phyloP scores from a whole-genome alignment of 345 rosid genomes.

The Salix viminalis region DNA sequence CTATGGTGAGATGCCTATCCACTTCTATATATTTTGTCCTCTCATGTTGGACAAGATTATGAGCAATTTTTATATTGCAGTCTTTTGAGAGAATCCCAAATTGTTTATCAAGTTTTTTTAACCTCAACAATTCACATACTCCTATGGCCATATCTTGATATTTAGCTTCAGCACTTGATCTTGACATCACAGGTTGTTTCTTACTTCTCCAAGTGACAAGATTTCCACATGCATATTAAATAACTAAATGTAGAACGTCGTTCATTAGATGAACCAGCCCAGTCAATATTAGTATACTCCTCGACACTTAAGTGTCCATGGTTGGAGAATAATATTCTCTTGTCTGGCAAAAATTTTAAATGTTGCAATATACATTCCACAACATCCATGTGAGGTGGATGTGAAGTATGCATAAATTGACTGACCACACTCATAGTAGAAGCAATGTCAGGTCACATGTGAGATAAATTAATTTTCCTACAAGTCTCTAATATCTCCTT shows the following conservation, averaged over 20 bases:
- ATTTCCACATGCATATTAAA: neutral
- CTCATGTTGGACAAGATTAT: neutral
- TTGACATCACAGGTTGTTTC: neutral
- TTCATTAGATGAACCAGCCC: neutral
- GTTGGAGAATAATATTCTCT: too few species aligned
- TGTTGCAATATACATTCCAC: too few species aligned
- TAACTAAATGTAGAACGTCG: neutral
- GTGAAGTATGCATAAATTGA: too few species aligned
- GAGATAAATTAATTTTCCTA: too few species aligned
- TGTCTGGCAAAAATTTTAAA: too few species aligned
- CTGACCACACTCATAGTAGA: accelerated
- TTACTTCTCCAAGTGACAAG: neutral
- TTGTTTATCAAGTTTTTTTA: neutral
- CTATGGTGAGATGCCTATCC: neutral
- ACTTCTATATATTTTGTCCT: neutral
- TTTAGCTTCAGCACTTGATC: neutral
- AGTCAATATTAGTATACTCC: too few species aligned
- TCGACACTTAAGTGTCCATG: too few species aligned
- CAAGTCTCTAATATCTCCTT: too few species aligned
- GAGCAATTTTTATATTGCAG: neutral
- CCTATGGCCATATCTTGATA: neutral
- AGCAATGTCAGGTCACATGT: too few species aligned
- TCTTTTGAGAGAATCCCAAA: neutral
- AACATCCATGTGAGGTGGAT: too few species aligned
- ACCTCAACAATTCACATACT: neutral